A percentile compares a stretch with the other conserved stretches of the same genome.
Evolutionary conservation across 2,329 filamentous ascomycete species (phyloP).

Genomic region (Aspergillus arachidicola): DNA sequence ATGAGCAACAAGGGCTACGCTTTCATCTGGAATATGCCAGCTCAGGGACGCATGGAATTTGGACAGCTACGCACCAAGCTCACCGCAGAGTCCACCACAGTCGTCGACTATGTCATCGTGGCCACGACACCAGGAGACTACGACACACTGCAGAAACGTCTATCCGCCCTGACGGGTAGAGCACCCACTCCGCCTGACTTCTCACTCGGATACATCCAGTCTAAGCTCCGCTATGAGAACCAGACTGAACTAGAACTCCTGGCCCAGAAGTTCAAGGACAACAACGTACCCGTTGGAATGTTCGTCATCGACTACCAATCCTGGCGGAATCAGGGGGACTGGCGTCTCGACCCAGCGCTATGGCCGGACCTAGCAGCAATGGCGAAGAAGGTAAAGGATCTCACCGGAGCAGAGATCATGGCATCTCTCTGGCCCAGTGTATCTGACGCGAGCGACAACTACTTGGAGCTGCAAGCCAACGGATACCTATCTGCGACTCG

Average conservation of each 20-base stretch:
- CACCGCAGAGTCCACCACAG: slow-evolving; percentile 57
- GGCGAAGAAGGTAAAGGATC: slow-evolving; percentile 57
- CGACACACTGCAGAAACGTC: slow-evolving; percentile 55
- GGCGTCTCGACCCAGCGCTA: slow-evolving; percentile 62
- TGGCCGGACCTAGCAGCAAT: slow-evolving; percentile 67
- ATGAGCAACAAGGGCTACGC: slow-evolving; percentile 62
- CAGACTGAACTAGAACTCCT: slow-evolving; percentile 62
- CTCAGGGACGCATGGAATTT: slow-evolving; percentile 60
- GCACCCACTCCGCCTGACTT: slow-evolving; percentile 66
- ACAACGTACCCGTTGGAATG: slow-evolving; percentile 60
- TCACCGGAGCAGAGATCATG: slow-evolving; percentile 63
- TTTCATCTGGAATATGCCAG: slow-evolving; percentile 66
- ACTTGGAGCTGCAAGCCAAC: slow-evolving; percentile 59
- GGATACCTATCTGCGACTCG: slow-evolving; percentile 61
- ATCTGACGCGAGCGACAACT: slow-evolving; percentile 59
- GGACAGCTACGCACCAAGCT: slow-evolving; percentile 61
- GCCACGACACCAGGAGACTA: slow-evolving; percentile 52
- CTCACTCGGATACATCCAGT: slow-evolving; percentile 67
- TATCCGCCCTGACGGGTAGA: slow-evolving; percentile 57
- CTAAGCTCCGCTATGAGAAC: slow-evolving; percentile 64
- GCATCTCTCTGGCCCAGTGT: slow-evolving; percentile 69
- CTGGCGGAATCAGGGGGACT: slow-evolving; percentile 66
- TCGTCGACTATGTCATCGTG: slow-evolving; percentile 64
- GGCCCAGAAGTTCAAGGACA: slow-evolving; percentile 57
- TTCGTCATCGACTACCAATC: slow-evolving; percentile 69